Base-by-base conservation (phyloP, 768 basidiomycete species). In the Phaeotremella skinneri region DNA sequence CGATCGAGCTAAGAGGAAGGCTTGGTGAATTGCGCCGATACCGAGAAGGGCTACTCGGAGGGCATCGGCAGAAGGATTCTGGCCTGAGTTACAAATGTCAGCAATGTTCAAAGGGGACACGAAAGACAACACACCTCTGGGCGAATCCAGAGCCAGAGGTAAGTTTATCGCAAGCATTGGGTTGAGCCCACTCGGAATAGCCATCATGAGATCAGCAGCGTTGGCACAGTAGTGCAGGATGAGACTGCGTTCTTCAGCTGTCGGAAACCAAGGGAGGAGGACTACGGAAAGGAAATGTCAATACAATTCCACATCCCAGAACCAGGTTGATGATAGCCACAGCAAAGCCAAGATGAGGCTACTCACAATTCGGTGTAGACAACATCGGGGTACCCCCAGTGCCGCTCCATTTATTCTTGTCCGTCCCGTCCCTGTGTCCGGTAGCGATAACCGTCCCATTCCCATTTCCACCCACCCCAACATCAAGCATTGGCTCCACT, bases 171-270 rank as follows among this genome's bases (percentile, higher is more conserved):
- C 76, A 49, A 81, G 68, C 68, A 82, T 72, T 23, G 78, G 76
- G 67, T 81, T 82, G 70, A 81, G 75, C 70, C 77, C 67, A 32
- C 63, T 60, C 48, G 79, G 79, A 49, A 79, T 70, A 64, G 77
- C 78, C 81, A 83, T 80, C 74, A 81, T 79, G 56, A 81, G 75
- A 66, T 79, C 79, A 58, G 81, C 78, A 43, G 79, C 78, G 72
- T 78, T 80, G 75, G 80, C 78, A 69, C 78, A 81, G 76, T 74
- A 77, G 55, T 77, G 76, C 16, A 77, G 56, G 47, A 77, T 77
- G 1, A 77, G 58, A 49, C 70, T 68, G 26, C 76, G 50, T 52
- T 74, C 72, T 51, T 75, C 70, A 7, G 68, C 55, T 1, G 76
- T 75, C 5, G 73, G 73, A 64, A 77, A 77, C 76, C 76, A 77